Base-by-base conservation (phyloP, 2,329 filamentous ascomycete genomes). In the Sporothrix luriei region DNA sequence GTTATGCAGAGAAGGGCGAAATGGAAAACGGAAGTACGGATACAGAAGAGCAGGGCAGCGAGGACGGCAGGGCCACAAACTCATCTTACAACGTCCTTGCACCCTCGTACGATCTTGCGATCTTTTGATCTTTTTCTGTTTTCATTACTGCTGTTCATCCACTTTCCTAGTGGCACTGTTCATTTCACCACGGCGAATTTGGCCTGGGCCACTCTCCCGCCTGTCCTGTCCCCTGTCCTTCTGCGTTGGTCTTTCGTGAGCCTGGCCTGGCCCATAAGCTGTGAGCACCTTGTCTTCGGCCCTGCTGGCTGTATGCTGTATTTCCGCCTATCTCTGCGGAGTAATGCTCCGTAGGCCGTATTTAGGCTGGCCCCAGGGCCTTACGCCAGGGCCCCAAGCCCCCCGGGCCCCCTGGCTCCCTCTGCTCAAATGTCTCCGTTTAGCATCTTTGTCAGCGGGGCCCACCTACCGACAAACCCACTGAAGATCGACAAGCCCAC, bases 201-300 rank as follows among this genome's bases (percentile, higher is more conserved):
- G 24, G 21, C 51, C 19, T 16, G 46, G 16, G 14, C 46, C 16
- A 48, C 16, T 19, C 5, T 21, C 19, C n/a, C 16, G 26, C n/a
- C 24, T 64, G 21, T 19, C n/a, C 24, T 64, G 21, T 19, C 59
- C 14, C 21, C 26, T 49, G 59, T 48, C 24, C 43, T 29, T 21
- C 43, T 33, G 40, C 29, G 43, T 64, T 64, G 13, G 61, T 64
- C 61, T 33, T 49, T 43, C 43, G 61, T 49, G 24, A 49, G 61
- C 33, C n/a, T n/a, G n/a, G n/a, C n/a, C n/a, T n/a, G n/a, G n/a
- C n/a, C n/a, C 33, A 6, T 33, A 4, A 40, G 14, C 21, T 7
- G 61, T 64, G 61, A 49, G 61, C 61, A 64, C 46, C 46, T 49
- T 64, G 43, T 33, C n/a, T 64, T 29, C 57, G 38, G 33, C 33